Conservation (phyloP, 1,284 basidiomycete species). For the Quambalaria eucalypti region DNA sequence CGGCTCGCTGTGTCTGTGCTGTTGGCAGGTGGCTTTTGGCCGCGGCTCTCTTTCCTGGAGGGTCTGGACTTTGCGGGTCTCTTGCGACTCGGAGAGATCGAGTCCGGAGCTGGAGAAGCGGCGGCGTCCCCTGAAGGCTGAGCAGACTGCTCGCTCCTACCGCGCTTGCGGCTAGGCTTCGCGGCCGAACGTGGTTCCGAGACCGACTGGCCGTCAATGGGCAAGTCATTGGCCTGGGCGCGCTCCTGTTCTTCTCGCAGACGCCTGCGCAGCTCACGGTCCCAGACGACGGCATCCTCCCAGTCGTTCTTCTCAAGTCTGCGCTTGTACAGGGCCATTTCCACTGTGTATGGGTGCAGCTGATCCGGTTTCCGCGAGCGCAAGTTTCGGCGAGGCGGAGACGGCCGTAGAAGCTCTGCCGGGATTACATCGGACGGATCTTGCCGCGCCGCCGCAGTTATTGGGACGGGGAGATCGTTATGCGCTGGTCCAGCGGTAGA, state of each 20-base stretch:
- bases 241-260: constrained; percentile 2
- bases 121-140: too few relatives aligned
- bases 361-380: constrained; percentile 45
- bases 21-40: too few relatives aligned
- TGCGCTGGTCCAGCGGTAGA: too few relatives aligned
- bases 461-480: too few relatives aligned
- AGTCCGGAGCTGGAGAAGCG: too few relatives aligned
- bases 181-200: neutral
- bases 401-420: constrained; percentile 2
- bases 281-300: constrained; percentile 48
- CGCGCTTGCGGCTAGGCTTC: constrained; percentile 1
- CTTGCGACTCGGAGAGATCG: too few relatives aligned
- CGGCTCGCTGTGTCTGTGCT: too few relatives aligned
- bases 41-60: neutral
- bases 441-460: too few relatives aligned
- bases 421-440: too few relatives aligned
- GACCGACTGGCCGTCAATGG: neutral
- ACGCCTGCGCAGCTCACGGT: constrained; percentile 15
- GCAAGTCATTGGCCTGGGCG: neutral
- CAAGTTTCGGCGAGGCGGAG: constrained; percentile 26
- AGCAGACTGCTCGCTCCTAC: neutral
- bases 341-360: constrained; percentile 47
- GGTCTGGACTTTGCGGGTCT: neutral
- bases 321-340: constrained; percentile 44
- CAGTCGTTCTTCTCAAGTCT: constrained; percentile 46